Evolutionary conservation across 208 protist genomes (phyloP), one percentile per base, ranked within the genome.

Genomic region (Acanthamoeba lugdunensis): DNA sequence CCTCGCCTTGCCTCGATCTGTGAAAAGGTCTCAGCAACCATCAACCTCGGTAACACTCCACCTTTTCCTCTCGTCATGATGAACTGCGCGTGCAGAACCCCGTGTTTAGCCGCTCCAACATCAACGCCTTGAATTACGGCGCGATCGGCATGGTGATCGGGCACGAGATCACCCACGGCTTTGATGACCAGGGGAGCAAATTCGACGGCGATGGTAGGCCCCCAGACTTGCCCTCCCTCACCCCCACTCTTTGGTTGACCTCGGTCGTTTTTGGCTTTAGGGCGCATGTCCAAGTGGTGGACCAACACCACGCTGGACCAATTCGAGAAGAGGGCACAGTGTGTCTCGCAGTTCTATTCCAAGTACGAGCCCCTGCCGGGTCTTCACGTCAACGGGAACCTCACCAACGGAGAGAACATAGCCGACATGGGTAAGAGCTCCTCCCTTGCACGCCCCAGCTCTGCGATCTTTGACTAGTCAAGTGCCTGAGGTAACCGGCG

Each of bases 341-440:
- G 88, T 30, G 88, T 93, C 4, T 77, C 88, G n/a, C 7, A 48
- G 25, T 93, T 61, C 52, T 93, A 93, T 30, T 93, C 88, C 18
- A 16, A 93, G 7, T 81, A 93, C 65, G 30, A 54, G 45, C 48
- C 88, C 48, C 37, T 93, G 45, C 65, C 58, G 21, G 88, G 52
- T 16, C 23, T 79, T 7, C n/a, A 67, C 48, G 88, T 79, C 45
- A 93, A 93, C 65, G 88, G 88, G 7, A 50, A 93, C 65, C 67
- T 93, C 48, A 93, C 88, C 65, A 81, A 81, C 45, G 88, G 88
- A 77, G 88, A 93, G 30, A 93, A 93, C 88, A 79, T 93, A 65
- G 88, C 88, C 48, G 88, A 93, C 30, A 93, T 93, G 75, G 75
- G 75, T 84, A 79, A 41, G 5, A n/a, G 16, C 69, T 77, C 28